phyloP scores from a whole-genome alignment of 208 protist species.

The Trypanosoma avium region DNA sequence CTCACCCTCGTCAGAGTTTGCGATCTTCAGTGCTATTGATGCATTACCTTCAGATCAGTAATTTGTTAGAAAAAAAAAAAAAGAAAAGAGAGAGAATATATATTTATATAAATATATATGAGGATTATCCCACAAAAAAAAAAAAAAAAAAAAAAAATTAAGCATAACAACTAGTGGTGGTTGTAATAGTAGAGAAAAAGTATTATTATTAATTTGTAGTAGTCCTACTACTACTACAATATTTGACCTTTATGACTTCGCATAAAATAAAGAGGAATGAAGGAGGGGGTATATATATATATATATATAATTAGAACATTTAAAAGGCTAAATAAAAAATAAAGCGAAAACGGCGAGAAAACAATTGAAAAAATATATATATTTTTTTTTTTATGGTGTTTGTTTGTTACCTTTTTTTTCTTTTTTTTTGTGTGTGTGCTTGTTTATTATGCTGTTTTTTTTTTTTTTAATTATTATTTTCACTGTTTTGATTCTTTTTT shows the following conservation, averaged over 20 bases:
- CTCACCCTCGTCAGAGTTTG: slow-evolving; percentile 4
- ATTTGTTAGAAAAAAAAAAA: neutral
- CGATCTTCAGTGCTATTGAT: slow-evolving; percentile 37
- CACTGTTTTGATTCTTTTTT: slow-evolving; percentile 24
- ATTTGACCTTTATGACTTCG: too few species aligned
- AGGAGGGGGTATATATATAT: too few species aligned
- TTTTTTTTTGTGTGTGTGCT: neutral
- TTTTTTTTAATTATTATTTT: slow-evolving; percentile 20
- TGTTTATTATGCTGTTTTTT: slow-evolving; percentile 18
- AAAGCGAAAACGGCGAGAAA: too few species aligned
- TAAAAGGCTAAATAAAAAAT: too few species aligned
- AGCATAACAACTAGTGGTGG: too few species aligned
- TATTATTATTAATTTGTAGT: too few species aligned
- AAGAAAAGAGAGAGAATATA: neutral
- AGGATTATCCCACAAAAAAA: neutral
- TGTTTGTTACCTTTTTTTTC: neutral
- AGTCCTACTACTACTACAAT: too few species aligned
- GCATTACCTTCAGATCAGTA: slow-evolving; percentile 16
- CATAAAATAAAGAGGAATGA: too few species aligned
- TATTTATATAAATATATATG: neutral
- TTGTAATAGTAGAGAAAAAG: too few species aligned
- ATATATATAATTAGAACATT: too few species aligned
- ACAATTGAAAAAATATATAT: too few species aligned
- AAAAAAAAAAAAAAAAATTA: slow-evolving; percentile 6
- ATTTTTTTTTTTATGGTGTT: too few species aligned